Evolutionary conservation across 2,329 filamentous ascomycete species (phyloP).

Genomic region (Calonectria pteridis): DNA sequence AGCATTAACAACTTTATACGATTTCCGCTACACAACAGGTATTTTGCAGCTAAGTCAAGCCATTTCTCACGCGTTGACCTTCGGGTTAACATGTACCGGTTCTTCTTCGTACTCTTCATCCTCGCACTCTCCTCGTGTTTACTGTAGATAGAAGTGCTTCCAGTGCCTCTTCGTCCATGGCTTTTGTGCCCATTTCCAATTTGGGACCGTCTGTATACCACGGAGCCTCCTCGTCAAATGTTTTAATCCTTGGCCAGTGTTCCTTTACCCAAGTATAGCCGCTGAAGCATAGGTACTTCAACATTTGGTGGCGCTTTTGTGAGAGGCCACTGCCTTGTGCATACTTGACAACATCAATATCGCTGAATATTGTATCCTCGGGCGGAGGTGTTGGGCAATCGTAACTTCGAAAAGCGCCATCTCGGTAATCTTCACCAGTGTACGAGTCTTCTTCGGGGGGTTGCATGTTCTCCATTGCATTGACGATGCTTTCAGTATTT

Average conservation of each 20-base stretch:
- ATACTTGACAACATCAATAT: neutral
- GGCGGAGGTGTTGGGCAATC: neutral
- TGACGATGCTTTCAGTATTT: no score
- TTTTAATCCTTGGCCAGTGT: neutral
- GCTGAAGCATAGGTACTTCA: neutral
- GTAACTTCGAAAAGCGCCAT: neutral
- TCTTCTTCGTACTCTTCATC: neutral
- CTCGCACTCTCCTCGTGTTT: neutral
- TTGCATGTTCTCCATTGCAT: neutral
- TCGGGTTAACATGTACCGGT: neutral
- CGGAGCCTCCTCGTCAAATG: neutral
- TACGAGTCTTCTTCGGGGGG: neutral
- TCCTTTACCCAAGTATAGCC: neutral
- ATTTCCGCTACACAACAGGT: no score
- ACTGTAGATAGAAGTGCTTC: neutral
- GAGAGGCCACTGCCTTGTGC: neutral
- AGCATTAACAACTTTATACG: no score
- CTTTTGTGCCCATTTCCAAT: neutral
- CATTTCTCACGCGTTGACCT: neutral
- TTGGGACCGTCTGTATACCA: neutral
- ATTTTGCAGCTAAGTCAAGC: neutral
- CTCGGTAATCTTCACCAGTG: neutral
- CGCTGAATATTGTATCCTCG: neutral
- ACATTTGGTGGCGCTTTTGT: neutral
- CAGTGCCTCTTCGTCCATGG: neutral